Evolutionary conservation across 768 basidiomycete genomes (phyloP).

Genomic region (Podaxis pistillaris): DNA sequence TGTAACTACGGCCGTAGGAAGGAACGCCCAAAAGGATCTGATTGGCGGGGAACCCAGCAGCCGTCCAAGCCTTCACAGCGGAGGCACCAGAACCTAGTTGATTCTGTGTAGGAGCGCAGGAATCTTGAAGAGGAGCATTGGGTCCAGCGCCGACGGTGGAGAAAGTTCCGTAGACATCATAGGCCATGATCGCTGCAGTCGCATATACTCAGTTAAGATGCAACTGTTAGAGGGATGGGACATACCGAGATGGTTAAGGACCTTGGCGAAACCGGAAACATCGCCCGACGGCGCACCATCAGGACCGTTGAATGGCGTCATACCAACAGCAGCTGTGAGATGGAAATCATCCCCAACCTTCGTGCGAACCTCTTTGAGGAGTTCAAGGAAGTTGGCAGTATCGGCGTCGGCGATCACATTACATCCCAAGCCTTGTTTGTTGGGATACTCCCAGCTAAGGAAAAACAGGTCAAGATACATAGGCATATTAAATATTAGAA

Average conservation of each 20-base stretch:
- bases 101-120: slow-evolving; percentile 53
- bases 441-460: slow-evolving; percentile 82
- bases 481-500: not conserved
- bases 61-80: slow-evolving; percentile 70
- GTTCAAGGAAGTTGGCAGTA: slow-evolving; percentile 73
- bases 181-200: slow-evolving; percentile 55
- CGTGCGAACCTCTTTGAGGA: slow-evolving; percentile 69
- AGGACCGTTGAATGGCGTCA: slow-evolving; percentile 41
- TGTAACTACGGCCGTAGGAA: slow-evolving; percentile 74
- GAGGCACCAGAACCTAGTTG: slow-evolving; percentile 69
- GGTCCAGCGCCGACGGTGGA: slow-evolving; percentile 58
- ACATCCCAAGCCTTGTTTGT: slow-evolving; percentile 62
- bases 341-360: slow-evolving; percentile 53
- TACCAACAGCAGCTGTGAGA: slow-evolving; percentile 47
- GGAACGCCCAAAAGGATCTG: slow-evolving; percentile 79
- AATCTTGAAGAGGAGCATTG: slow-evolving; percentile 79
- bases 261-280: slow-evolving; percentile 68
- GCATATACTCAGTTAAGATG: not conserved
- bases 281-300: slow-evolving; percentile 63
- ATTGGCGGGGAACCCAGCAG: slow-evolving; percentile 66
- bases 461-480: not conserved
- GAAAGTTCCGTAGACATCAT: slow-evolving; percentile 53
- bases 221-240: not conserved
- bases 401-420: slow-evolving; percentile 64
- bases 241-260: slow-evolving; percentile 50